Evolutionary conservation across 1,284 basidiomycete genomes (phyloP).

Genomic region (Ustilago crameri): DNA sequence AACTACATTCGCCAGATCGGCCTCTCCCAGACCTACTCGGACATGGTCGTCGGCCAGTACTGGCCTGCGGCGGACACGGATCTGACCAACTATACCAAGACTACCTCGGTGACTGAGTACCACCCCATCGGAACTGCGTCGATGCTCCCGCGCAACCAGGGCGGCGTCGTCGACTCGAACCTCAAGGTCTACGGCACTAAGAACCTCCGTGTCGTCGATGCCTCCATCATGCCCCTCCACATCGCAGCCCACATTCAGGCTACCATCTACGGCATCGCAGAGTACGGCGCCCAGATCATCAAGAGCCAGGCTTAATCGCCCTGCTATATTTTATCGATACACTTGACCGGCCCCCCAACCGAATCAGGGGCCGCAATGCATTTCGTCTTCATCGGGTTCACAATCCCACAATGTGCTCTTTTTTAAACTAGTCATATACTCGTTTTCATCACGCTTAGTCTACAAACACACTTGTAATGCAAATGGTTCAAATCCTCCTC

Average conservation of each 20-base stretch:
- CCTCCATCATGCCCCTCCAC: conserved; percentile 64
- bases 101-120: conserved; percentile 63
- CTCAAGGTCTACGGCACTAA: conserved; percentile 76
- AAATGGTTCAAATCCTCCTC: no score
- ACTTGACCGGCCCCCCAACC: not conserved
- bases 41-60: conserved; percentile 50
- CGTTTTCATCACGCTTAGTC: no score
- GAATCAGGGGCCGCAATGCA: not conserved
- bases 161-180: conserved; percentile 77
- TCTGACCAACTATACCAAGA: conserved; percentile 65
- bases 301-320: conserved; percentile 29
- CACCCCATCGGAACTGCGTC: conserved; percentile 74
- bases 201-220: conserved; percentile 73
- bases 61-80: conserved; percentile 52
- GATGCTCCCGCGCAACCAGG: conserved; percentile 75
- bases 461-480: no score
- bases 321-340: conserved; percentile 1
- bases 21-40: conserved; percentile 41
- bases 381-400: conserved; percentile 1
- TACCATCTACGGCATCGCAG: conserved; percentile 63
- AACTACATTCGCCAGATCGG: conserved; percentile 58
- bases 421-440: no score
- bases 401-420: no score
- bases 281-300: conserved; percentile 69
- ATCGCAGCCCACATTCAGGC: conserved; percentile 73